Conservation (phyloP, 129 eudicot genomes). For the Centella asiatica region DNA sequence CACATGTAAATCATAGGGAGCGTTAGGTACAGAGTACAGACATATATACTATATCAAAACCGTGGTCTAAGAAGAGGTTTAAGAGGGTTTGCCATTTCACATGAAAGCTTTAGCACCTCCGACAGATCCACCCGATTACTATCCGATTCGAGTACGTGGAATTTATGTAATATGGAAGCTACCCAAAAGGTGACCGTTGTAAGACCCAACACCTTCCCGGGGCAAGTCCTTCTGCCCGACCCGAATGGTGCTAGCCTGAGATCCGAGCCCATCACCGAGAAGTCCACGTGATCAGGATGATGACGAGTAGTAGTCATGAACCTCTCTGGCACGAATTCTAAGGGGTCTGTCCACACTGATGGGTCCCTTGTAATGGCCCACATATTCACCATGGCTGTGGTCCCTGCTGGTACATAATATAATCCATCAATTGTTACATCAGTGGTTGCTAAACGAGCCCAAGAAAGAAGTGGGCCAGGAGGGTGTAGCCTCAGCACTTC, state of each 20-base stretch:
- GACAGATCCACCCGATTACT: slow-evolving; percentile 40
- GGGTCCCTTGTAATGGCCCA: slow-evolving; percentile 85
- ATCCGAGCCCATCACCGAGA: slow-evolving; percentile 80
- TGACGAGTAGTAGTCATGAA: slow-evolving; percentile 34
- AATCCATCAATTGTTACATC: slow-evolving; percentile 61
- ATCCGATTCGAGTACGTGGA: slow-evolving; percentile 22
- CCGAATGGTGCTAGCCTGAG: slow-evolving; percentile 88
- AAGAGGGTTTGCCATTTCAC: slow-evolving; percentile 81
- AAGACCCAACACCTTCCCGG: slow-evolving; percentile 63
- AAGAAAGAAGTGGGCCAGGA: slow-evolving; percentile 84
- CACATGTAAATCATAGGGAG: background rate
- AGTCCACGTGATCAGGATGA: slow-evolving; percentile 13
- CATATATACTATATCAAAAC: background rate
- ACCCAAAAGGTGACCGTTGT: slow-evolving; percentile 78
- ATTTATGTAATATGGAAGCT: slow-evolving; percentile 60
- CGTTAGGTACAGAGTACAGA: background rate
- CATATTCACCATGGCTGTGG: slow-evolving; percentile 92
- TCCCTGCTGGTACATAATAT: slow-evolving; percentile 55
- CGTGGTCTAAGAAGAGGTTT: background rate
- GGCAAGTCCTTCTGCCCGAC: slow-evolving; percentile 77
- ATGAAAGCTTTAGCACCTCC: slow-evolving; percentile 59
- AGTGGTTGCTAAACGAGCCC: slow-evolving; percentile 67
- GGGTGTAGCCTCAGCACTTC: slow-evolving; percentile 82
- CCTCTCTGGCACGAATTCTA: slow-evolving; percentile 61
- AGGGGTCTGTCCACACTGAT: slow-evolving; percentile 60